A percentile compares a stretch with the other conserved stretches of the same genome.
Evolutionary conservation across 2,329 filamentous ascomycete species (phyloP).

Genomic region (Myriosclerotinia scirpicola): DNA sequence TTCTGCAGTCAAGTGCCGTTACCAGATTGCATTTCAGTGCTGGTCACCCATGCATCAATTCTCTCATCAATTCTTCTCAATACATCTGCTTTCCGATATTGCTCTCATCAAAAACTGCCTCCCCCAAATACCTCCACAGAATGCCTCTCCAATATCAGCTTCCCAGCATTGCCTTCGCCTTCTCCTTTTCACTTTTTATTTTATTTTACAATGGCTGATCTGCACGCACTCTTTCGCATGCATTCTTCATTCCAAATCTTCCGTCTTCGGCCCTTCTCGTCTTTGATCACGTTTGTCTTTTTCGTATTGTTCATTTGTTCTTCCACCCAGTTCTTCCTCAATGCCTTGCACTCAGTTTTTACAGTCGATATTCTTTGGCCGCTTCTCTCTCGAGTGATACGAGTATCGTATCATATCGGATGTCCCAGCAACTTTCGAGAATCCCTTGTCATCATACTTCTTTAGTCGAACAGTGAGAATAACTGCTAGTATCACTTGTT

Average conservation of each 20-base stretch:
- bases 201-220: not conserved
- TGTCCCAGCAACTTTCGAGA: not conserved
- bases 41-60: not conserved
- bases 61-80: not conserved
- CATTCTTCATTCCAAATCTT: not conserved
- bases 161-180: no score
- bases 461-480: not conserved
- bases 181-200: not conserved
- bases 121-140: no score
- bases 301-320: not conserved
- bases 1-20: not conserved
- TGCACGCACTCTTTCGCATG: not conserved
- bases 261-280: not conserved
- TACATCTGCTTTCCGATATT: not conserved
- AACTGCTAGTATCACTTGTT: not conserved
- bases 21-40: not conserved
- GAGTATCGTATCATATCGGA: accelerated
- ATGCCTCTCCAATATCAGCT: not conserved
- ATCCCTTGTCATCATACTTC: not conserved
- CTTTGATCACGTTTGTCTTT: not conserved
- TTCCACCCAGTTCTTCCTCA: not conserved
- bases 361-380: not conserved
- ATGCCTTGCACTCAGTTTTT: not conserved
- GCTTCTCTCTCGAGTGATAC: no score
- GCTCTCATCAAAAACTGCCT: no score